Evolutionary conservation across 2,329 filamentous ascomycete genomes (phyloP), one percentile per base, ranked within the genome.

Genomic region (Ceratocystiopsis sp.): DNA sequence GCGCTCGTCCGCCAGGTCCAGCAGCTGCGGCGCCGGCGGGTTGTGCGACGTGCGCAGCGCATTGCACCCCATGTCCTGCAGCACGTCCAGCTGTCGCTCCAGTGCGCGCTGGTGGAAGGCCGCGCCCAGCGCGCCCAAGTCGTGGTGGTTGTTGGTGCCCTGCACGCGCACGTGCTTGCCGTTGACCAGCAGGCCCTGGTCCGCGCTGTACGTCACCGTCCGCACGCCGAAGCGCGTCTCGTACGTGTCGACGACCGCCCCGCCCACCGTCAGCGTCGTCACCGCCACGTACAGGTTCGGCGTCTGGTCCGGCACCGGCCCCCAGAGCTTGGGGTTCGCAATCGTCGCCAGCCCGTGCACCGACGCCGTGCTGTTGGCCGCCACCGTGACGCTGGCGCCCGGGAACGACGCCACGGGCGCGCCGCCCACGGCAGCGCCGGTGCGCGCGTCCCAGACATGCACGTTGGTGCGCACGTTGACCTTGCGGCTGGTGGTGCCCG

Each of bases 41-140:
- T 73, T 73, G 52, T 73, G 69, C 0, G 68, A 63, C 19, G 63
- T 71, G 4, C 69, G 61, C 4, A 73, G 55, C 0, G 65, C 63
- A 46, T 72, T 73, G 48, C 50, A 52, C 11, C 69, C 69, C 57
- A 72, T 60, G 10, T 69, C 66, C 16, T 58, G 59, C 1, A 73
- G 55, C n/a, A 66, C 60, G 47, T 68, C 54, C 4, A 72, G 57
- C 51, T 73, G 65, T 2, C 69, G 59, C 51, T 67, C 55, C 0
- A 63, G 61, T 0, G 68, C 69, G 3, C 65, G 59, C 32, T 56
- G 35, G 51, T 71, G 68, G 57, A 69, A 71, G 14, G 69, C 69
- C 0, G 65, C 53, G 2, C 68, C 69, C 0, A 73, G 48, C 0
- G 66, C 59, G 2, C 69, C 69, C 1, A 67, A 59, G 47, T 71